Percentiles rank a stretch among this genome's conserved stretches.
phyloP scores from a whole-genome alignment of 2,329 filamentous ascomycete genomes.

The Catunica adiposa region DNA sequence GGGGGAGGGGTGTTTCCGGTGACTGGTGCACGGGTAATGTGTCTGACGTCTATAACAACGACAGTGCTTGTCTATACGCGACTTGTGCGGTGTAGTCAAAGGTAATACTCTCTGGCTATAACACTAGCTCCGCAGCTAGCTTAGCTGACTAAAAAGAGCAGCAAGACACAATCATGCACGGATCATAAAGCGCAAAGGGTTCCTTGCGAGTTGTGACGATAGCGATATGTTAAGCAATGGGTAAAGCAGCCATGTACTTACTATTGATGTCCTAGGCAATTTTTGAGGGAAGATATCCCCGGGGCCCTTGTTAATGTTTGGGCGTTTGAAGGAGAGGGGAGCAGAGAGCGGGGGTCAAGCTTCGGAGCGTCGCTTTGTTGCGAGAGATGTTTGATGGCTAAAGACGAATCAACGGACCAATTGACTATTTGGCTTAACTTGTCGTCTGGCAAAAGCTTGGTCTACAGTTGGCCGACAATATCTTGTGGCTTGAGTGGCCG shows the following conservation, averaged over 20 bases:
- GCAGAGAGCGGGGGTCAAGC: not conserved
- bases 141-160: too few species aligned
- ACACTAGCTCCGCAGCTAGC: too few species aligned
- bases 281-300: too few species aligned
- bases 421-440: too few species aligned
- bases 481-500: too few species aligned
- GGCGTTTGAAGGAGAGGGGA: not conserved
- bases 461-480: not conserved
- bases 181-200: too few species aligned
- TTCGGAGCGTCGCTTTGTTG: not conserved
- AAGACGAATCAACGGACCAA: not conserved
- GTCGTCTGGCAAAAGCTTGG: not conserved
- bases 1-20: not conserved
- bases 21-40: not conserved
- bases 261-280: too few species aligned
- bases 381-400: not conserved
- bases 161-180: not conserved
- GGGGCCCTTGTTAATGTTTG: too few species aligned
- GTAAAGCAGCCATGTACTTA: not conserved
- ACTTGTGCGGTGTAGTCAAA: too few species aligned
- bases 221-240: not conserved
- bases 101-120: too few species aligned
- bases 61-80: too few species aligned
- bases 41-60: not conserved
- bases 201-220: not conserved